Evolutionary conservation across 2,329 filamentous ascomycete genomes (phyloP).

Genomic region (Cladophialophora carrionii): DNA sequence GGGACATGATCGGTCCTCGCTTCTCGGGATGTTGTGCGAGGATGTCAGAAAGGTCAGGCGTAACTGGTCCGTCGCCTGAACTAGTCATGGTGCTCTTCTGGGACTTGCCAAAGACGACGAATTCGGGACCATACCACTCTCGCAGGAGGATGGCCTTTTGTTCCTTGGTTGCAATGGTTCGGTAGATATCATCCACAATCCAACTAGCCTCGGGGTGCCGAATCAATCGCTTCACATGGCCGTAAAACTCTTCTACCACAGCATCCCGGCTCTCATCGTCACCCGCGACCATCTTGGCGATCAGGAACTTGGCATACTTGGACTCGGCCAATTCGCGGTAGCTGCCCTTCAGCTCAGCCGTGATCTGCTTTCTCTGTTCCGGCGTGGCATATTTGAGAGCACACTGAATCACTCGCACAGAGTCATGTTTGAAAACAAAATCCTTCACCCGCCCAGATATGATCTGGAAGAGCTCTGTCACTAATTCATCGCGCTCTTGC

Average conservation of each 20-base stretch:
- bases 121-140: conserved; percentile 97
- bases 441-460: conserved; percentile 90
- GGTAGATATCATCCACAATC: conserved; percentile 97
- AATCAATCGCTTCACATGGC: conserved; percentile 87
- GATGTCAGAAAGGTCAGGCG: conserved; percentile 73
- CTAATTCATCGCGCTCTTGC: conserved; percentile 83
- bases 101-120: conserved; percentile 72
- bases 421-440: conserved; percentile 98
- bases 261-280: conserved; percentile 87
- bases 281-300: conserved; percentile 93
- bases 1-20: conserved; percentile 81
- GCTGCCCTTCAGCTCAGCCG: conserved; percentile 79
- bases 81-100: conserved; percentile 42
- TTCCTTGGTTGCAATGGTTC: conserved; percentile 78
- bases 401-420: conserved; percentile 93
- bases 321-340: conserved; percentile 88
- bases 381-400: conserved; percentile 92
- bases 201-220: conserved; percentile 95
- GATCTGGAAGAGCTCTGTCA: conserved; percentile 87
- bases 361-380: conserved; percentile 83
- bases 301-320: conserved; percentile 95
- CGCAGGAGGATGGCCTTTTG: conserved; percentile 84
- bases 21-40: conserved; percentile 80
- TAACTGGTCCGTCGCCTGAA: conserved; percentile 35
- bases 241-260: conserved; percentile 93